A percentile compares a stretch with the other conserved stretches of the same genome.
phyloP scores from a whole-genome alignment of 805 yeast genomes.

The Pichia insulana region DNA sequence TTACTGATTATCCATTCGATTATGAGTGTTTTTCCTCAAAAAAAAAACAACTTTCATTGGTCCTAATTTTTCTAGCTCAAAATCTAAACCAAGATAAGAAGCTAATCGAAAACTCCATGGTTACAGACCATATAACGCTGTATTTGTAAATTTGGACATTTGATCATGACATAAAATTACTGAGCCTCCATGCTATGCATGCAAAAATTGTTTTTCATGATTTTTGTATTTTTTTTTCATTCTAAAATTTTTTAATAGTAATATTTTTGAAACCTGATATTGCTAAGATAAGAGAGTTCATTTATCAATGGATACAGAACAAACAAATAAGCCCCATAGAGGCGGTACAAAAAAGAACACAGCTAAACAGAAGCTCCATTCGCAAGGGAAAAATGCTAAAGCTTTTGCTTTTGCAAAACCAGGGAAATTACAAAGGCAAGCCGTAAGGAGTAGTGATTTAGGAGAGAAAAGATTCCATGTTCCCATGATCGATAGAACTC shows the following conservation, averaged over 20 bases:
- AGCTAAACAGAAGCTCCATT: slow-evolving; percentile 80
- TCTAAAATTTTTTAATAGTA: slow-evolving; percentile 1
- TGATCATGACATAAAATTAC: too few species aligned
- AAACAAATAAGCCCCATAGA: slow-evolving; percentile 70
- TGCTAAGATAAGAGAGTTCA: too few species aligned
- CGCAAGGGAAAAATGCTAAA: slow-evolving; percentile 77
- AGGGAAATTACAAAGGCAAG: slow-evolving; percentile 74
- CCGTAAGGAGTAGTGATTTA: slow-evolving; percentile 74
- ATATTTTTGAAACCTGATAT: too few species aligned
- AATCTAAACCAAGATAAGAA: too few species aligned
- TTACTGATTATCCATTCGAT: too few species aligned
- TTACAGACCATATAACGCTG: too few species aligned
- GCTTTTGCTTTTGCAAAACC: slow-evolving; percentile 83
- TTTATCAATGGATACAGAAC: slow-evolving; percentile 18
- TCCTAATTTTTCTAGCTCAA: too few species aligned
- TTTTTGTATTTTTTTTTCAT: not conserved
- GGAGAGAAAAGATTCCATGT: slow-evolving; percentile 84
- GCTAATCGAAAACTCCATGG: too few species aligned
- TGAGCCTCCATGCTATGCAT: not conserved
- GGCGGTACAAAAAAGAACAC: slow-evolving; percentile 43
- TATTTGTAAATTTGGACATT: too few species aligned
- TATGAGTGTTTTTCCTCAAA: too few species aligned
- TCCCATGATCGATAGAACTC: slow-evolving; percentile 95
- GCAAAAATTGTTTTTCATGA: too few species aligned
- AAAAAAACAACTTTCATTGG: too few species aligned